phyloP scores from a whole-genome alignment of 371 early-diverging fungal genomes.

The Circinella minor region DNA sequence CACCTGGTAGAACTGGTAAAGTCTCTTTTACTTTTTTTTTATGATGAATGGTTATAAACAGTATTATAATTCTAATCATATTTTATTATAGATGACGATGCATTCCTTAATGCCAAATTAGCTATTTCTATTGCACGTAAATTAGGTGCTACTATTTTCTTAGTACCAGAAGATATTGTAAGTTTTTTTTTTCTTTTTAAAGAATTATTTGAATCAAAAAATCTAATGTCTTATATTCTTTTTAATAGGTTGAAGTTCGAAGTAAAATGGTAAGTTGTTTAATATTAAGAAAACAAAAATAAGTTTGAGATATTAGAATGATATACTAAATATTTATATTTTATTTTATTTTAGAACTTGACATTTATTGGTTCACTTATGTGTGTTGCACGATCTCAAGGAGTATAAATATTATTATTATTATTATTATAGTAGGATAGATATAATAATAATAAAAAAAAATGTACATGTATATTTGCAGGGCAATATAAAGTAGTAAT shows the following conservation, averaged over 20 bases:
- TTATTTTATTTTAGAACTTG: neutral
- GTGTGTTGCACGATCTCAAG: neutral
- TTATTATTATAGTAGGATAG: no score
- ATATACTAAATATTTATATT: neutral
- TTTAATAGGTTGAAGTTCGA: neutral
- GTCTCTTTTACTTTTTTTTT: neutral
- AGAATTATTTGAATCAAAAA: no score
- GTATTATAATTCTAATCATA: neutral
- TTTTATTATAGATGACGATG: slow-evolving; percentile 72
- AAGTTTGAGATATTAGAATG: no score
- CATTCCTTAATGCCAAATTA: slow-evolving; percentile 90
- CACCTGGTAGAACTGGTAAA: slow-evolving; percentile 59
- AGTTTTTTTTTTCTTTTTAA: no score
- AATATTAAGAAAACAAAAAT: neutral
- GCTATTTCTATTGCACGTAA: slow-evolving; percentile 97
- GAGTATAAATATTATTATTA: no score
- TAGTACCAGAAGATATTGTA: slow-evolving; percentile 93
- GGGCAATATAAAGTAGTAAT: no score
- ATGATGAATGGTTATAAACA: no score
- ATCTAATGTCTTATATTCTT: no score
- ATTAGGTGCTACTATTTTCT: slow-evolving; percentile 97
- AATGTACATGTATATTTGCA: no score
- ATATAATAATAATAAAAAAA: no score
- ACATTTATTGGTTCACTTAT: neutral
- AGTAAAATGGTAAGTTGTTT: neutral